Conservation (phyloP, 768 basidiomycete genomes). For the Tulasnella sp. region DNA sequence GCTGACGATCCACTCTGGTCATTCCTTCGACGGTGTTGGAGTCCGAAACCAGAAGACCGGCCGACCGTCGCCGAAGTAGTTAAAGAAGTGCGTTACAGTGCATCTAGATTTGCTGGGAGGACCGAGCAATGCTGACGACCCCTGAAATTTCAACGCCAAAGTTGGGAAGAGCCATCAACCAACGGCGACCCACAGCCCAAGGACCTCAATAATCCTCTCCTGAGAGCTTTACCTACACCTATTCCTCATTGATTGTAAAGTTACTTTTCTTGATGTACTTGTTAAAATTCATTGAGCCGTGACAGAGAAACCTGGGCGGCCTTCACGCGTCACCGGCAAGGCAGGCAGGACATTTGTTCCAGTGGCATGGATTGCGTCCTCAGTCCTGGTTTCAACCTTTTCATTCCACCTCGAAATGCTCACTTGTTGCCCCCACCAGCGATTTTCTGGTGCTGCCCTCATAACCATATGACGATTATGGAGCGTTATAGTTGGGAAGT, state of each 20-base stretch:
- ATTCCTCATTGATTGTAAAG: not conserved
- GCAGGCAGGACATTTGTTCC: not conserved
- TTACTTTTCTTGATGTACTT: not conserved
- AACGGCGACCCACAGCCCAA: not conserved
- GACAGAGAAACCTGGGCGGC: not conserved
- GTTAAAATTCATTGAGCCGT: not conserved
- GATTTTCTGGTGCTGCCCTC: no score
- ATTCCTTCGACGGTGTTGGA: slow-evolving; percentile 10
- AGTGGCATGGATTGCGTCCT: not conserved
- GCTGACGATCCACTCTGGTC: not conserved
- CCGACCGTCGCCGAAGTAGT: not conserved
- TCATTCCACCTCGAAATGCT: no score
- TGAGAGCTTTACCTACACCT: not conserved
- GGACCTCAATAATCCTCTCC: not conserved
- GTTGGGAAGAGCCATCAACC: not conserved
- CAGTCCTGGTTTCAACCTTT: no score
- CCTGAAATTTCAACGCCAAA: not conserved
- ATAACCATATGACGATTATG: no score
- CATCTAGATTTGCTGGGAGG: not conserved
- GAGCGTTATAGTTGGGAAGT: no score
- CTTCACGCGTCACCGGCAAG: no score
- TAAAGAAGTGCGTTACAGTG: not conserved
- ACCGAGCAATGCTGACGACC: not conserved
- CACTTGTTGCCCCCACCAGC: no score
- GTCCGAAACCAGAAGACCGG: not conserved